Conservation (phyloP, 1,139 yeast species). For the Geotrichum restrictum region DNA sequence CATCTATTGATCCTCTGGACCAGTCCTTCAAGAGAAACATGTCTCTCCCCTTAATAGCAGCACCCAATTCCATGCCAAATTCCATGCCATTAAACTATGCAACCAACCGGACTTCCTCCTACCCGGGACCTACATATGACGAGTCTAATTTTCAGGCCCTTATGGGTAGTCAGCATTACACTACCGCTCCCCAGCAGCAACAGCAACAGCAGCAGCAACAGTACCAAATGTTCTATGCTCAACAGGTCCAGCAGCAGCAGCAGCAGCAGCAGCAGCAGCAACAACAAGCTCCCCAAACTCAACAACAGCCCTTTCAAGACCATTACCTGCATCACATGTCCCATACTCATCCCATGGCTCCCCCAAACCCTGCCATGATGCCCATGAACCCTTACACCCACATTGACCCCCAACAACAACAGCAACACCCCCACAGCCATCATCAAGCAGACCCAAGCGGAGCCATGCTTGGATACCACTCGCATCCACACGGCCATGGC, state of each 20-base stretch:
- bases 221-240: conserved; percentile 1
- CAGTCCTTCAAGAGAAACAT: conserved; percentile 10
- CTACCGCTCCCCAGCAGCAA: conserved; percentile 3
- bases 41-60: too few species aligned
- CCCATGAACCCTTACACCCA: neutral
- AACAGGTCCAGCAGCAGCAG: conserved; percentile 8
- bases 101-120: conserved; percentile 1
- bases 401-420: neutral
- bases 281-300: conserved; percentile 18
- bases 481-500: conserved; percentile 5
- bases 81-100: conserved; percentile 2
- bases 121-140: conserved; percentile 1
- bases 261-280: conserved; percentile 8
- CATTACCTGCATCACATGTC: neutral
- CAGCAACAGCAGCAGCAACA: conserved; percentile 5
- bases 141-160: neutral
- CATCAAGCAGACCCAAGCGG: neutral
- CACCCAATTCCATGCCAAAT: too few species aligned
- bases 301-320: conserved; percentile 11
- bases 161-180: neutral
- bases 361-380: neutral
- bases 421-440: neutral
- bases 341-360: neutral
- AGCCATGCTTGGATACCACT: conserved; percentile 4
- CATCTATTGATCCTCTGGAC: neutral